A percentile compares a stretch with the other conserved stretches of the same genome.
Evolutionary conservation across 1,284 basidiomycete species (phyloP).

Genomic region (Fomitopsis betulina): DNA sequence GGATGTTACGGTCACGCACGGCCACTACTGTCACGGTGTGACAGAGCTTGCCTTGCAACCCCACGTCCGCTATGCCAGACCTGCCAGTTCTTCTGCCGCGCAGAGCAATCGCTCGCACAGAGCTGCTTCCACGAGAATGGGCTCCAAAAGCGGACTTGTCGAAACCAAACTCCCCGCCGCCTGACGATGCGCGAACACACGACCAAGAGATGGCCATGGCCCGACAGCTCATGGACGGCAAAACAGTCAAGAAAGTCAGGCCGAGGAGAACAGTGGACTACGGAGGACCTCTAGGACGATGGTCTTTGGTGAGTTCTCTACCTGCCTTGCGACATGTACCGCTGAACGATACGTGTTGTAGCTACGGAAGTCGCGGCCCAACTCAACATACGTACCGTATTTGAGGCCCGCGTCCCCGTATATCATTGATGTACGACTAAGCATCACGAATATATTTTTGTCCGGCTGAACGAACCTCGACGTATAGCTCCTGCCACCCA

Average conservation of each 20-base stretch:
- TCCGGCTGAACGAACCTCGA: conserved; percentile 20
- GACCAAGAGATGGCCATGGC: conserved; percentile 77
- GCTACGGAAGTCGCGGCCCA: conserved; percentile 74
- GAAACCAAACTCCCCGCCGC: conserved; percentile 63
- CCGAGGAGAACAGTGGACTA: conserved; percentile 95
- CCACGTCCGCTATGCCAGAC: conserved; percentile 11
- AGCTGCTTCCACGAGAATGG: conserved; percentile 32
- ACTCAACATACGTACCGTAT: conserved; percentile 67
- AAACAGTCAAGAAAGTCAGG: conserved; percentile 83
- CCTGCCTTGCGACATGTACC: neutral
- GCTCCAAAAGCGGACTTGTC: conserved; percentile 39
- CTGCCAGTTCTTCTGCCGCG: conserved; percentile 20
- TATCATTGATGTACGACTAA: conserved; percentile 70
- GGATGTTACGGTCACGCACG: neutral
- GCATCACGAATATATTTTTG: conserved; percentile 16
- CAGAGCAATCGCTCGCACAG: conserved; percentile 4
- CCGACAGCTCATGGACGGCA: conserved; percentile 65
- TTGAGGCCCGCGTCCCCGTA: conserved; percentile 80
- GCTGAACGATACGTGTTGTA: conserved; percentile 23
- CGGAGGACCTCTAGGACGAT: conserved; percentile 82
- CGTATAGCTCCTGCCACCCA: conserved; percentile 82
- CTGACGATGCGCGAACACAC: conserved; percentile 68
- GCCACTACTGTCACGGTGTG: neutral
- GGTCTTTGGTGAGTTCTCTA: conserved; percentile 61
- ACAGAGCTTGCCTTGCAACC: neutral